Percentiles rank a stretch among this genome's conserved stretches.
These are phyloP conservation scores for Zygosaccharomyces bisporus DNA, from an alignment of 805 yeast genomes.

Conservation along the genomic window DNA sequence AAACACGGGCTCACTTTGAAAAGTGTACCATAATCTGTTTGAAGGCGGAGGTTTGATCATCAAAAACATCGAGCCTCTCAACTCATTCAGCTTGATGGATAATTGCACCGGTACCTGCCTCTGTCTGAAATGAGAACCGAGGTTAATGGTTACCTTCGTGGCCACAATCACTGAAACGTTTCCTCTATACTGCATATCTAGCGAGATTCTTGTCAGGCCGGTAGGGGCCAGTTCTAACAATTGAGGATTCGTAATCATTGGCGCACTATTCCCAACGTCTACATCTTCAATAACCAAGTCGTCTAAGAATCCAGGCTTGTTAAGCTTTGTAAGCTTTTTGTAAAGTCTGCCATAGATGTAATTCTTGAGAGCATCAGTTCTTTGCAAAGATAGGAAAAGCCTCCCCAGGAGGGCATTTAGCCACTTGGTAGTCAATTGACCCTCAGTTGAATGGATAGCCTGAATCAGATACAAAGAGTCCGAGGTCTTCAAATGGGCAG, in stretches of 20 bases:
- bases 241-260: slow-evolving; percentile 70
- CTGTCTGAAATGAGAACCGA: slow-evolving; percentile 71
- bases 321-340: slow-evolving; percentile 71
- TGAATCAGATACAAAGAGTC: slow-evolving; percentile 74
- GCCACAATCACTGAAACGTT: slow-evolving; percentile 71
- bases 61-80: slow-evolving; percentile 71
- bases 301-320: slow-evolving; percentile 83
- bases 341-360: slow-evolving; percentile 57
- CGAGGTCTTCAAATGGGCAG: slow-evolving; percentile 65
- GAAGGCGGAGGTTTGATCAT: slow-evolving; percentile 87
- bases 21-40: slow-evolving; percentile 85
- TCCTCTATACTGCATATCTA: slow-evolving; percentile 69
- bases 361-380: slow-evolving; percentile 61
- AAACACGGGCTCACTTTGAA: slow-evolving; percentile 71
- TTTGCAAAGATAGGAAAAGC: slow-evolving; percentile 68
- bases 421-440: slow-evolving; percentile 84
- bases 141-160: slow-evolving; percentile 70
- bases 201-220: slow-evolving; percentile 63
- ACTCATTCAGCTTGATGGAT: slow-evolving; percentile 58
- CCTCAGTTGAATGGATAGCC: slow-evolving; percentile 74
- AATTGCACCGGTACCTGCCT: slow-evolving; percentile 73
- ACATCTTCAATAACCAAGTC: slow-evolving; percentile 72
- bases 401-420: slow-evolving; percentile 84
- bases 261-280: slow-evolving; percentile 75
- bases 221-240: slow-evolving; percentile 70